Conservation (phyloP, 805 yeast species). For the Kodamaea restingae region DNA sequence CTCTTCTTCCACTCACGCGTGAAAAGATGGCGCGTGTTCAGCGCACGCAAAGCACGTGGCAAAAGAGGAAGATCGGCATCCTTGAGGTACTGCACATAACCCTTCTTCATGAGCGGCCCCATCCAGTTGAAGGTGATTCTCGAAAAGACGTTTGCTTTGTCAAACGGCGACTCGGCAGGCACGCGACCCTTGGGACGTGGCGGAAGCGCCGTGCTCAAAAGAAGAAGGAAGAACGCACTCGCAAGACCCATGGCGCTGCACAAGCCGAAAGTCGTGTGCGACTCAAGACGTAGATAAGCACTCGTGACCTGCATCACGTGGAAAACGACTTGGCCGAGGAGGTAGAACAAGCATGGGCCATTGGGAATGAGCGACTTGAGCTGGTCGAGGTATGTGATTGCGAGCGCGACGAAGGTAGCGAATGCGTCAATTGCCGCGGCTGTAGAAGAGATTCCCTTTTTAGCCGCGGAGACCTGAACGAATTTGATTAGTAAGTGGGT, state of each 20-base stretch:
- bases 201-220: constrained; percentile 12
- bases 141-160: constrained; percentile 58
- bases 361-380: constrained; percentile 61
- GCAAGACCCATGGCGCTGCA: constrained; percentile 34
- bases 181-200: constrained; percentile 3
- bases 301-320: constrained; percentile 44
- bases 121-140: constrained; percentile 85
- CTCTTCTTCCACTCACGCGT: constrained; percentile 61
- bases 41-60: constrained; percentile 63
- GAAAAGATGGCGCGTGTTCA: constrained; percentile 46
- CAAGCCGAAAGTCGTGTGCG: constrained; percentile 27
- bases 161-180: constrained; percentile 37
- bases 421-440: constrained; percentile 27
- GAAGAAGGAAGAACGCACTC: constrained; percentile 38
- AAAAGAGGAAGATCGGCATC: constrained; percentile 73
- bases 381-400: constrained; percentile 68
- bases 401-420: constrained; percentile 49
- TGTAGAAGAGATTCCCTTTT: constrained; percentile 21
- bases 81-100: constrained; percentile 55
- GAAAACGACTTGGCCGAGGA: constrained; percentile 57
- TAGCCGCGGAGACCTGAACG: constrained; percentile 14
- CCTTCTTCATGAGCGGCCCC: constrained; percentile 76
- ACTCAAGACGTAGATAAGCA: constrained; percentile 30
- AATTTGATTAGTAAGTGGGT: constrained; percentile 38
- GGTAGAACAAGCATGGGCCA: constrained; percentile 67